Conservation (phyloP, 371 early-diverging fungal genomes). For the Mucor racemosus region DNA sequence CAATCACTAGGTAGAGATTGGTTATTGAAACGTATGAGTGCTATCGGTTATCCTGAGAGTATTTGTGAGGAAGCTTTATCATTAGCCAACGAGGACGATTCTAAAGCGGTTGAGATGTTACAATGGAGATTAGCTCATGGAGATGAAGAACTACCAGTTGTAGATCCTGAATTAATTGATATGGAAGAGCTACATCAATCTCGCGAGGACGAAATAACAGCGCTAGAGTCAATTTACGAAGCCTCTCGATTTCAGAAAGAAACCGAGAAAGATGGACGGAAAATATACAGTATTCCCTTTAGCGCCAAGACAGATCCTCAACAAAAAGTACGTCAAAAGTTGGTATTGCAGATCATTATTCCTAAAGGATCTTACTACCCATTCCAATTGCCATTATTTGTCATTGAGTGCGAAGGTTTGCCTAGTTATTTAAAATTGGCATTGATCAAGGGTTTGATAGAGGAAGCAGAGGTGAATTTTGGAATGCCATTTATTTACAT, state of each 20-base stretch:
- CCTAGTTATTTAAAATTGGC: constrained; percentile 78
- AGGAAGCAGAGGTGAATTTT: constrained; percentile 52
- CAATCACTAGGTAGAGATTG: constrained; percentile 65
- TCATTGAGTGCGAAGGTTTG: constrained; percentile 61
- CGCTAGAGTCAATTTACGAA: constrained; percentile 75
- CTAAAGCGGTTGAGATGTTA: constrained; percentile 55
- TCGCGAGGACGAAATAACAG: constrained; percentile 59
- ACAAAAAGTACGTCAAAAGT: constrained; percentile 25
- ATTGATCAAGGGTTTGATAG: constrained; percentile 61
- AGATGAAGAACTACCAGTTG: constrained; percentile 30
- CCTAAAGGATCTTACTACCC: constrained; percentile 67
- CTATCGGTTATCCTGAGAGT: constrained; percentile 62
- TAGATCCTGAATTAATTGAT: constrained; percentile 32
- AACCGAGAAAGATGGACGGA: constrained; percentile 26
- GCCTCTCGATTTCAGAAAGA: constrained; percentile 26
- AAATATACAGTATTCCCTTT: constrained; percentile 29
- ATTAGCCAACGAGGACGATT: constrained; percentile 50
- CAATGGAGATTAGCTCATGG: constrained; percentile 51
- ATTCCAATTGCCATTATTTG: constrained; percentile 63
- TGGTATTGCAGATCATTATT: constrained; percentile 44
- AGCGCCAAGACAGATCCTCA: constrained; percentile 19
- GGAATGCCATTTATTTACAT: constrained; percentile 76
- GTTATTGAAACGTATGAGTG: constrained; percentile 63
- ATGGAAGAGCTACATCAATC: constrained; percentile 44
- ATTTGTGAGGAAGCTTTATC: constrained; percentile 57